Percentiles rank a stretch among this genome's conserved stretches.
These are phyloP conservation scores for Brassica juncea DNA, from an alignment of 345 rosid species.

Conservation along the genomic window DNA sequence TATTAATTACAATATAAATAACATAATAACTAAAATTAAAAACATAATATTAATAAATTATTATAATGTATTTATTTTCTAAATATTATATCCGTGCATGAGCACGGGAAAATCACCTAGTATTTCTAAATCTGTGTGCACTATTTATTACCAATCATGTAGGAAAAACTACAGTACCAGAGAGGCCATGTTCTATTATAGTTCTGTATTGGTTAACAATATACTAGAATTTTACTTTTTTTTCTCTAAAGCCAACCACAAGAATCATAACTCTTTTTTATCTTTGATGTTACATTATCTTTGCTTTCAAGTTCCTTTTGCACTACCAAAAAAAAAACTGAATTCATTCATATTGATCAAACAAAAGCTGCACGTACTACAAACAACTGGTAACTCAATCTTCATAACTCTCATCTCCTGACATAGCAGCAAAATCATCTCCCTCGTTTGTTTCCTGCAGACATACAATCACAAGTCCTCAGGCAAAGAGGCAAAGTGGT, in stretches of 20 bases:
- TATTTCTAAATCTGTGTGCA: not conserved
- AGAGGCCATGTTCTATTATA: not conserved
- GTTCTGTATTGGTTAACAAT: not conserved
- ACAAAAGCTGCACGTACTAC: not conserved
- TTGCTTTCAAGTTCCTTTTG: not conserved
- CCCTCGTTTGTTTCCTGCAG: conserved; percentile 51
- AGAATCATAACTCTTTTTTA: not conserved
- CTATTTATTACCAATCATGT: not conserved
- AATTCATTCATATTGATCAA: not conserved
- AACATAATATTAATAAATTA: too few relatives aligned
- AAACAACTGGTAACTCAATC: conserved; percentile 25
- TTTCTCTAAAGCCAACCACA: not conserved
- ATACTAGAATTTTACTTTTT: not conserved
- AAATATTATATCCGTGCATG: too few relatives aligned
- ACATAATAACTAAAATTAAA: too few relatives aligned
- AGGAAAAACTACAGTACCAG: not conserved
- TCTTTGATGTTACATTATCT: not conserved
- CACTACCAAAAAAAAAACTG: not conserved
- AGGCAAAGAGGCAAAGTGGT: not conserved
- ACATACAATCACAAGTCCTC: not conserved
- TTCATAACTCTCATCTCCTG: conserved; percentile 55
- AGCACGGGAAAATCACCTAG: too few relatives aligned
- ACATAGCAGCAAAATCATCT: conserved; percentile 54
- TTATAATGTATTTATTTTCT: too few relatives aligned
- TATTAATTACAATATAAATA: too few relatives aligned